These are phyloP conservation scores for Fusarium siculi DNA, from an alignment of 2,329 filamentous ascomycete genomes.

Conservation along the genomic window DNA sequence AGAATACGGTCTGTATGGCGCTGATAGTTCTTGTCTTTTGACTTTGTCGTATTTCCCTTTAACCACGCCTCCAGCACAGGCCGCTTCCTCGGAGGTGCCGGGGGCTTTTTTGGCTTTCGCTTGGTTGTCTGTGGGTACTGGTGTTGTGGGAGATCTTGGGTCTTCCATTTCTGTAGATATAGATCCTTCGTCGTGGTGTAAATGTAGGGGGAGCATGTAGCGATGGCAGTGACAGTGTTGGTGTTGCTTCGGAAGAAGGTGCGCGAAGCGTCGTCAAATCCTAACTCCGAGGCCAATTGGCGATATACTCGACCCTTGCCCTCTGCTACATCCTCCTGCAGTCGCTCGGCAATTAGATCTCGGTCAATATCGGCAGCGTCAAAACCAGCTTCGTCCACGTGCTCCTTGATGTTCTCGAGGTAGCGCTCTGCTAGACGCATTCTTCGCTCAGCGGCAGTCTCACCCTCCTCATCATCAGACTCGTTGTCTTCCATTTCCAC, in stretches of 20 bases:
- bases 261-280: constrained; percentile 73
- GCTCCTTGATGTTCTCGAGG: constrained; percentile 86
- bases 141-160: constrained; percentile 72
- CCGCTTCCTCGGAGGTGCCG: constrained; percentile 67
- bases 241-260: constrained; percentile 83
- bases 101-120: constrained; percentile 67
- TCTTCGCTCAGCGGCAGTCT: constrained; percentile 90
- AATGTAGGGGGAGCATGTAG: constrained; percentile 79
- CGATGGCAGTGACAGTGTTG: constrained; percentile 80
- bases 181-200: constrained; percentile 92
- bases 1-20: constrained; percentile 86
- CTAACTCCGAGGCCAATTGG: constrained; percentile 77
- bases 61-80: constrained; percentile 72
- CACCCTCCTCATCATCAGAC: constrained; percentile 81
- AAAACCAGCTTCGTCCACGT: constrained; percentile 85
- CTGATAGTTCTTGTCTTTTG: constrained; percentile 72
- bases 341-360: constrained; percentile 88
- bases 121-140: constrained; percentile 69
- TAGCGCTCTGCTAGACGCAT: constrained; percentile 91
- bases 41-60: constrained; percentile 69
- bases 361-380: constrained; percentile 94
- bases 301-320: constrained; percentile 90
- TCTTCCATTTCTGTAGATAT: constrained; percentile 87
- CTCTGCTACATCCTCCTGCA: constrained; percentile 93
- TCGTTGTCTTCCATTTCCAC: constrained; percentile 57